Conservation (phyloP, 371 early-diverging fungal genomes). For the Saksenaea oblongispora region DNA sequence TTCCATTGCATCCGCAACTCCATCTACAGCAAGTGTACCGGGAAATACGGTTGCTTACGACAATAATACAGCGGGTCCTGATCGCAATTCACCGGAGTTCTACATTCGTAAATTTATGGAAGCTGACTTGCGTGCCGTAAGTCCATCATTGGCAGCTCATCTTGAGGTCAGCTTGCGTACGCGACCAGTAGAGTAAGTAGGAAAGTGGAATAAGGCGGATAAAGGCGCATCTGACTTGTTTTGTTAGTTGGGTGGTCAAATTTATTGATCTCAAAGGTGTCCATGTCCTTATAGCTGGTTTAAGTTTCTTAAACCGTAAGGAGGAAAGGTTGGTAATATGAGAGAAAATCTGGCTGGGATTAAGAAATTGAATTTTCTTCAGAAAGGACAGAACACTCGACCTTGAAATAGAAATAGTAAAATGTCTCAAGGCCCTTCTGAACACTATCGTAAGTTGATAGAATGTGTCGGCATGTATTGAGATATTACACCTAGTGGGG, state of each 20-base stretch:
- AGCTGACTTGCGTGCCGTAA: conserved; percentile 37
- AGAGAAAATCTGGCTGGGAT: conserved; percentile 61
- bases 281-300: conserved; percentile 58
- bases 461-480: neutral
- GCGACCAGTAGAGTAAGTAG: conserved; percentile 41
- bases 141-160: conserved; percentile 33
- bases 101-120: conserved; percentile 47
- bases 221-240: neutral
- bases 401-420: conserved; percentile 72
- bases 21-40: neutral
- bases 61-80: conserved; percentile 9
- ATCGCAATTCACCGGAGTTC: conserved; percentile 43
- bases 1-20: neutral
- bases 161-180: conserved; percentile 51
- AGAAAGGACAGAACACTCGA: conserved; percentile 60
- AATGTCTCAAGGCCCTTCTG: conserved; percentile 68
- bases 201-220: neutral
- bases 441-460: conserved; percentile 52
- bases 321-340: conserved; percentile 42
- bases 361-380: conserved; percentile 8
- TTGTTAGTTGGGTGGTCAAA: conserved; percentile 40
- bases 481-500: conserved; percentile 53
- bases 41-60: conserved; percentile 18
- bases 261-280: conserved; percentile 73
- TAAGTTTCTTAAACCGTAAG: conserved; percentile 51